Evolutionary conservation across 495 filamentous ascomycete genomes (phyloP).

Genomic region (Tuber aestivum): DNA sequence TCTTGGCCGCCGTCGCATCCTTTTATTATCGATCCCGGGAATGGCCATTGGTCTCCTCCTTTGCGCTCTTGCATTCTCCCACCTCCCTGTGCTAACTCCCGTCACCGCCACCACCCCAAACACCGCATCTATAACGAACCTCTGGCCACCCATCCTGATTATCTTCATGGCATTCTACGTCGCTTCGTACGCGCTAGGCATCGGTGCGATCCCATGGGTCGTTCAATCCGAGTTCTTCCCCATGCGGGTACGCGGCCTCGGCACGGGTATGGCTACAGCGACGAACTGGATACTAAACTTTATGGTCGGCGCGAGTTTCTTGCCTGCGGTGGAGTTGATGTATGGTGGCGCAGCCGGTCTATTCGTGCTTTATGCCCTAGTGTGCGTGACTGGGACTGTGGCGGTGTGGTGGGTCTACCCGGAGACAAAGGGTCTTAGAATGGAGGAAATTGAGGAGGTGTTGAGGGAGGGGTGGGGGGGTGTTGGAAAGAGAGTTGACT

Average conservation of each 20-base stretch:
- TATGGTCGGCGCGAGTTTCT: constrained; percentile 76
- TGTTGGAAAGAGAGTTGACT: not conserved
- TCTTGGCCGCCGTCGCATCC: constrained; percentile 70
- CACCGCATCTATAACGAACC: constrained; percentile 29
- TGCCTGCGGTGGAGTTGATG: constrained; percentile 75
- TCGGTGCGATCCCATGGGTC: constrained; percentile 82
- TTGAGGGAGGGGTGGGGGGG: constrained; percentile 67
- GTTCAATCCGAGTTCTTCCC: constrained; percentile 89
- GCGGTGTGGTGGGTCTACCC: constrained; percentile 69
- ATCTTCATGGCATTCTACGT: constrained; percentile 78
- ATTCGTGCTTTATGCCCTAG: constrained; percentile 65
- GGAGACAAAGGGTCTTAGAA: constrained; percentile 70
- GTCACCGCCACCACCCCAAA: constrained; percentile 15
- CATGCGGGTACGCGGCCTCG: constrained; percentile 71
- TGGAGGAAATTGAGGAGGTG: constrained; percentile 74
- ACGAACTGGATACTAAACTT: constrained; percentile 90
- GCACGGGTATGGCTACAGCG: constrained; percentile 73
- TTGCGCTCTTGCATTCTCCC: constrained; percentile 62
- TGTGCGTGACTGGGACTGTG: constrained; percentile 64
- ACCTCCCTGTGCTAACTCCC: constrained; percentile 47
- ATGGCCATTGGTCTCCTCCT: constrained; percentile 69
- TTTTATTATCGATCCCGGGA: constrained; percentile 76
- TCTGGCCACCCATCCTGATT: constrained; percentile 52
- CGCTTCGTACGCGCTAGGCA: constrained; percentile 74
- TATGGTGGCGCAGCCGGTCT: constrained; percentile 61